Evolutionary conservation across 495 filamentous ascomycete species (phyloP), one percentile per base, ranked within the genome.

Genomic region (Bryoglossum gracile): DNA sequence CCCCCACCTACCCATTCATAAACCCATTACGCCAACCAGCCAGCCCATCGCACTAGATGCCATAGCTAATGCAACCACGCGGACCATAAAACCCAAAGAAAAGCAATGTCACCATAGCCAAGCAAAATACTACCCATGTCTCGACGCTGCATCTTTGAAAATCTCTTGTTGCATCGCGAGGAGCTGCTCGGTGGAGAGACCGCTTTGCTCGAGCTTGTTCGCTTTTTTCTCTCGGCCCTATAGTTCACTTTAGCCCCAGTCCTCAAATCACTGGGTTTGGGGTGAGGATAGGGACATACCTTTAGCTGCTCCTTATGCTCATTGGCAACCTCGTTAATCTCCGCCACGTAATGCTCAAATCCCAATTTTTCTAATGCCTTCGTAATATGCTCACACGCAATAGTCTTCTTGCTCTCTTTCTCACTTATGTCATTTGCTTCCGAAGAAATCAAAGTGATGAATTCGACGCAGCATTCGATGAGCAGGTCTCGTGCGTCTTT

Each of bases 361-460:
- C 91, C 92, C 13, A 98, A 78, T 56, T 94, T 84, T 43, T 84
- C 80, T 32, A 98, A 72, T 3, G 94, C 94, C 59, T 88, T 87
- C 57, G 90, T 89, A 55, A 97, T 90, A 67, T 98, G 92, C 59
- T 98, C 92, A 55, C 85, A 89, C 0, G 89, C 90, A 46, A 98
- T 98, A 0, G 92, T 98, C 72, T 98, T 98, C 75, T 98, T 98
- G 9, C 89, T 84, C 54, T 98, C 92, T 59, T 91, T 94, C 67
- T 98, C 92, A 13, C 89, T 88, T 53, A 98, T 98, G 56, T 98
- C 92, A 63, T 98, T 98, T 8, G 92, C 94, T 69, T 98, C 89
- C 28, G 87, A 92, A 19, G 90, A 95, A 46, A 98, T 86, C 46
- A 98, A 76, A 8, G 94, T 96, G 65, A 98, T 96, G 71, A 97